A percentile compares a stretch with the other conserved stretches of the same genome.
These are phyloP conservation scores for Herpetomonas muscarum DNA, from an alignment of 208 protist species.

Conservation along the genomic window DNA sequence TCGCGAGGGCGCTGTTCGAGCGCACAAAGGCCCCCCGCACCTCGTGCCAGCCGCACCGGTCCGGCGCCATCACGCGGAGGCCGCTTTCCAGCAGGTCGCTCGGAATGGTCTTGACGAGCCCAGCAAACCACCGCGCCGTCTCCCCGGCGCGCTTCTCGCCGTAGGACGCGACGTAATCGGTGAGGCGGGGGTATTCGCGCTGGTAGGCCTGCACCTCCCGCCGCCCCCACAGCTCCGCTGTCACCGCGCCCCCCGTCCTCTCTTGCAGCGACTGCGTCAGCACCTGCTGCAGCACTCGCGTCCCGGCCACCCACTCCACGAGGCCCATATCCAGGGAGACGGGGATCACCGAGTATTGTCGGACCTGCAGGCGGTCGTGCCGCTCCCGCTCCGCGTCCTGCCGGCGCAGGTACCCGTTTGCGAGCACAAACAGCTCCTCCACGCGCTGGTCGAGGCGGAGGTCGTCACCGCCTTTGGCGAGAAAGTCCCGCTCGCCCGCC, in stretches of 20 bases:
- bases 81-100: constrained; percentile 11
- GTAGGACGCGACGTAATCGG: constrained; percentile 9
- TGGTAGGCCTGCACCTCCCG: background rate
- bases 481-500: constrained; percentile 62
- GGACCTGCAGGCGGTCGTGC: constrained; percentile 32
- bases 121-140: constrained; percentile 9
- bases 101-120: constrained; percentile 9
- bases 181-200: constrained; percentile 4
- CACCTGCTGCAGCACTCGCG: constrained; percentile 34
- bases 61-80: constrained; percentile 33
- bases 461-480: constrained; percentile 95
- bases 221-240: background rate
- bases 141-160: background rate
- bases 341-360: constrained; percentile 89
- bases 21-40: constrained; percentile 66
- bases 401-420: constrained; percentile 68
- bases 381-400: constrained; percentile 2
- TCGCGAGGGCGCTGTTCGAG: constrained; percentile 59
- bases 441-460: constrained; percentile 92
- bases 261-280: constrained; percentile 4
- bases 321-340: constrained; percentile 80
- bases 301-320: constrained; percentile 88
- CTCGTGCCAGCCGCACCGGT: constrained; percentile 52
- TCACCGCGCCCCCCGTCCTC: background rate
- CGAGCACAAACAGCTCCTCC: constrained; percentile 85